Conservation (phyloP, 2,329 filamentous ascomycete genomes). For the Aspergillus hortae region DNA sequence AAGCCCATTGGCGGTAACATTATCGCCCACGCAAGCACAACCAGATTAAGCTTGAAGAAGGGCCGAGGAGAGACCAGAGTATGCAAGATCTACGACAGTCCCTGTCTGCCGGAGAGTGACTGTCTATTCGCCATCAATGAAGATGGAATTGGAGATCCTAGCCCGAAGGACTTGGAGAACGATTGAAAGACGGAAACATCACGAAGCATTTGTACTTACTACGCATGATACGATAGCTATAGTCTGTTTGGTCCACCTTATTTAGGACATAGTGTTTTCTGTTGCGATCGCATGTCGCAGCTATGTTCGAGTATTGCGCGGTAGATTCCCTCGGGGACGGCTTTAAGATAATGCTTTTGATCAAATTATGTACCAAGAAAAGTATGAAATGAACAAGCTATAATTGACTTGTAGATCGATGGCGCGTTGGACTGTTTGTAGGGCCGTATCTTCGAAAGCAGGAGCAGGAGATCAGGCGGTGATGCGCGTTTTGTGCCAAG, state of each 20-base stretch:
- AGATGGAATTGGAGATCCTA: conserved; percentile 93
- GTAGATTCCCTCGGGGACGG: no score
- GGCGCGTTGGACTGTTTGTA: background rate
- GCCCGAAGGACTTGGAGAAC: conserved; percentile 92
- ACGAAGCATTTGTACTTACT: background rate
- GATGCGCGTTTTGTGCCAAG: conserved; percentile 25
- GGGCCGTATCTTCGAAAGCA: background rate
- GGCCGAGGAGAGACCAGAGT: conserved; percentile 92
- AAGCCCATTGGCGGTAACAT: conserved; percentile 99
- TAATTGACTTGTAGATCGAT: background rate
- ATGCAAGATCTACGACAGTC: conserved; percentile 99
- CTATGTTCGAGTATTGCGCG: no score
- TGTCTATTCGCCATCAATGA: conserved; percentile 96
- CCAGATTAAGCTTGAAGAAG: conserved; percentile 90
- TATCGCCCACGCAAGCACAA: conserved; percentile 95
- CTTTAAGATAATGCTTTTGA: no score
- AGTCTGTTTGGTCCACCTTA: background rate
- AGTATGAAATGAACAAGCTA: background rate
- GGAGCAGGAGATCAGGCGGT: conserved; percentile 8
- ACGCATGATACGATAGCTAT: background rate
- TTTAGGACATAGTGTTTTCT: background rate
- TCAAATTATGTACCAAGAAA: background rate
- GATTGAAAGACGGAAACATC: conserved; percentile 44
- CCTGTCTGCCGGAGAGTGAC: conserved; percentile 93
- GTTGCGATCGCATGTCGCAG: no score